Percentiles rank a stretch among this genome's conserved stretches.
Evolutionary conservation across 208 protist species (phyloP).

Genomic region (Leishmania aethiopica): DNA sequence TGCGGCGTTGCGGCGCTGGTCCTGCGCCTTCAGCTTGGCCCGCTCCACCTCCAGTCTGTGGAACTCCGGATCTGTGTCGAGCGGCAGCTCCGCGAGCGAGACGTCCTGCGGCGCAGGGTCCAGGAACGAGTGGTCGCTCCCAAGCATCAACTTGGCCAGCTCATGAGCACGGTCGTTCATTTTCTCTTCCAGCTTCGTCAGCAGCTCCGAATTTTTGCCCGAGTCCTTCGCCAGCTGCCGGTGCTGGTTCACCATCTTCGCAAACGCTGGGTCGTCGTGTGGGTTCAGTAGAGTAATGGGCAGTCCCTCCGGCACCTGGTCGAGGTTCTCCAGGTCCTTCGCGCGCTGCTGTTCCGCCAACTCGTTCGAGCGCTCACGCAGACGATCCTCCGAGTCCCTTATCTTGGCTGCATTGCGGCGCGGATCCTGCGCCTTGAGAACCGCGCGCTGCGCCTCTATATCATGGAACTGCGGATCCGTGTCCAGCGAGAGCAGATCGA

Average conservation of each 20-base stretch:
- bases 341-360: constrained; percentile 63
- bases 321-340: constrained; percentile 62
- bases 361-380: constrained; percentile 65
- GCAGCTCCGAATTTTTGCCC: constrained; percentile 37
- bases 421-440: constrained; percentile 59
- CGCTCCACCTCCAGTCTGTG: constrained; percentile 67
- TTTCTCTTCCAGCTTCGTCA: constrained; percentile 48
- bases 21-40: constrained; percentile 66
- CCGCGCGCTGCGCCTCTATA: constrained; percentile 65
- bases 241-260: constrained; percentile 55
- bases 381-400: constrained; percentile 58
- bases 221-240: constrained; percentile 53
- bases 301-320: constrained; percentile 62
- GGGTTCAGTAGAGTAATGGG: constrained; percentile 55
- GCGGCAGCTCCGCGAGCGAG: constrained; percentile 52
- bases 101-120: constrained; percentile 68
- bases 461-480: constrained; percentile 57
- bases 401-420: constrained; percentile 71
- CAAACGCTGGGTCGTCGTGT: constrained; percentile 61
- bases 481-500: constrained; percentile 66
- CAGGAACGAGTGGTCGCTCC: constrained; percentile 57
- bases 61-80: constrained; percentile 70
- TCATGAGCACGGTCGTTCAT: constrained; percentile 75
- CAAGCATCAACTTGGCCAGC: constrained; percentile 55
- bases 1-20: constrained; percentile 45